Conservation (phyloP, 73 alveolate species). For the Paramecium primaurelia region DNA sequence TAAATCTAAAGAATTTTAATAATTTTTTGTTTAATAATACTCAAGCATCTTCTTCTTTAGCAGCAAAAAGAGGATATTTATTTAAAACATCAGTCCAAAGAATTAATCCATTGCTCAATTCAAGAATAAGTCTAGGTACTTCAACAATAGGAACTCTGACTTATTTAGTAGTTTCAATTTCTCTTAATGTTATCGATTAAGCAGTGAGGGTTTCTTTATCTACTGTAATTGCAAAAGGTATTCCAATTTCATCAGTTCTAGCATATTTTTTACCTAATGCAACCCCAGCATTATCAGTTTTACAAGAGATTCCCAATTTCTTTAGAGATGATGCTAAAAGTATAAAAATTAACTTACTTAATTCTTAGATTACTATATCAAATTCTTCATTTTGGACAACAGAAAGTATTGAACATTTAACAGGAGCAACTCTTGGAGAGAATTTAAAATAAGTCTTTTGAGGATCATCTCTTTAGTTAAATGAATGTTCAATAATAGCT, state of each 20-base stretch:
- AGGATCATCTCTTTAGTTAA: slow-evolving; percentile 82
- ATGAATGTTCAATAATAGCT: slow-evolving; percentile 95
- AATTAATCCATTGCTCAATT: background rate
- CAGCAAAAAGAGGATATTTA: background rate
- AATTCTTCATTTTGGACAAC: slow-evolving; percentile 79
- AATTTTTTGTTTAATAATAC: background rate
- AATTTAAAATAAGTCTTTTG: slow-evolving; percentile 91
- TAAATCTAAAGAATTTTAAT: background rate
- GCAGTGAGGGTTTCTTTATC: slow-evolving; percentile 90
- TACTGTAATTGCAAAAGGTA: slow-evolving; percentile 98
- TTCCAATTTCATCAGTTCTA: slow-evolving; percentile 99
- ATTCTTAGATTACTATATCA: slow-evolving; percentile 39
- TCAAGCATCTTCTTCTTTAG: slow-evolving; percentile 2
- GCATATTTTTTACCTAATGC: slow-evolving; percentile 98
- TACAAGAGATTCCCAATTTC: slow-evolving; percentile 90
- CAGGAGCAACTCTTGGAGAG: slow-evolving; percentile 94
- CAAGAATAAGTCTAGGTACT: slow-evolving; percentile 64
- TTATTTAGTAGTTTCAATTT: slow-evolving; percentile 86
- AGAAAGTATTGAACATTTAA: slow-evolving; percentile 92
- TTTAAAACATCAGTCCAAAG: slow-evolving; percentile 3
- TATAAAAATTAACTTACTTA: background rate
- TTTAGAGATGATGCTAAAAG: slow-evolving; percentile 58
- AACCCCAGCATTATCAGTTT: slow-evolving; percentile 89
- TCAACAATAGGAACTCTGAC: slow-evolving; percentile 82
- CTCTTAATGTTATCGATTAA: slow-evolving; percentile 94